Evolutionary conservation across 1,284 basidiomycete genomes (phyloP), one percentile per base, ranked within the genome.

Genomic region (Trametes versicolor): DNA sequence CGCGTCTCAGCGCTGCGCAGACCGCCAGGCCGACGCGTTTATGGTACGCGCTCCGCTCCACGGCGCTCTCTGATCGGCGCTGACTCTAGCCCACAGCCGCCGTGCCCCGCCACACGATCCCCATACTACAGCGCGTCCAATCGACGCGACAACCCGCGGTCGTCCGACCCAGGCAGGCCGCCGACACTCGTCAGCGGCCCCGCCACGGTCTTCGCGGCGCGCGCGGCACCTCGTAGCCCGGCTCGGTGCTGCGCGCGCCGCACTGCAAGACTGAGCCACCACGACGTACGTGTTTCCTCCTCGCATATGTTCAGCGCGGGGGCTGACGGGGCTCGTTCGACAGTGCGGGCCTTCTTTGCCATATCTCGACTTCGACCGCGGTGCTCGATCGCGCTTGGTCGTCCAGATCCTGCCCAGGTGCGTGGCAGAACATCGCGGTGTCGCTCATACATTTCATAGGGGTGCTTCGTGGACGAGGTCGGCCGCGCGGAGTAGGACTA

Each of bases 141-240:
- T 39, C 10, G 37, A 39, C 19, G 6, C 41, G 41, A 7, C 41
- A 17, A n/a, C 8, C 8, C 15, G 41, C 41, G 41, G 45, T 27
- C 45, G n/a, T 19, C 48, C 27, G n/a, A 27, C 48, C 48, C 19
- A 13, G 15, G 48, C 29, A 17, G 9, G 6, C 48, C 27, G 19
- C 17, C 48, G 17, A 19, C 9, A 1, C 4, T 3, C 48, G n/a
- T 12, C 25, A 13, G 48, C 19, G 27, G 48, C 2, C n/a, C 8
- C 58, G 59, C 59, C 27, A 54, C 32, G 51, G 52, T 17, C 39
- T 43, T 48, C 59, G 59, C 59, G 51, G n/a, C 59, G 41, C 43
- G 51, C 32, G 59, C 52, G n/a, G n/a, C n/a, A n/a, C n/a, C n/a
- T n/a, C n/a, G n/a, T n/a, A n/a, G n/a, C n/a, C n/a, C n/a, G n/a